Conservation (phyloP, 768 basidiomycete genomes). For the Pleurotus ostreatus region DNA sequence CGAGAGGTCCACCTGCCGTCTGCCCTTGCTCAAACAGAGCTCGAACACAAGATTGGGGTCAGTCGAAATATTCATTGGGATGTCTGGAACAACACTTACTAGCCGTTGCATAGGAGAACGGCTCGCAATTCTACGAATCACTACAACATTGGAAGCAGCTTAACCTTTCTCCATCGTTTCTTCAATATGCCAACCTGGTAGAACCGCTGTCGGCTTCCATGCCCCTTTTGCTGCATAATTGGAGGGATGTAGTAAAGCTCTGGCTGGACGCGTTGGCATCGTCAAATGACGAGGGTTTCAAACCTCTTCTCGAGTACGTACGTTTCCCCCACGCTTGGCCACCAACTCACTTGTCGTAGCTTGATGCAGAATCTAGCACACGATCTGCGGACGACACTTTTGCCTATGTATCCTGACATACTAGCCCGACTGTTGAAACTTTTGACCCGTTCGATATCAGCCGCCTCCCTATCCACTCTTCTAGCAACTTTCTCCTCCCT, state of each 20-base stretch:
- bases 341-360: constrained; percentile 30
- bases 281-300: constrained; percentile 70
- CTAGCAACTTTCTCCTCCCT: constrained; percentile 64
- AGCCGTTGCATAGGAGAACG: constrained; percentile 50
- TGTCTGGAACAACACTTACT: neutral
- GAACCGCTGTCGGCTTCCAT: constrained; percentile 66
- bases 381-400: constrained; percentile 75
- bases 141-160: constrained; percentile 76
- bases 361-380: constrained; percentile 75
- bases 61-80: constrained; percentile 15
- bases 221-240: constrained; percentile 79
- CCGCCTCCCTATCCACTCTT: constrained; percentile 56
- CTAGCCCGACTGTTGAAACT: constrained; percentile 53
- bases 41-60: constrained; percentile 60
- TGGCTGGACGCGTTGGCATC: constrained; percentile 58
- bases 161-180: constrained; percentile 73
- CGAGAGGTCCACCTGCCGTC: constrained; percentile 74
- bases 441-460: constrained; percentile 55
- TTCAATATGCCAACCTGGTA: constrained; percentile 61
- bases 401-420: constrained; percentile 55
- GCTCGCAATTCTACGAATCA: constrained; percentile 74
- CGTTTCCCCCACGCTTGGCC: constrained; percentile 8
- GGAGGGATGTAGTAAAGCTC: constrained; percentile 59
- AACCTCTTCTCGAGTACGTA: constrained; percentile 75
- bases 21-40: constrained; percentile 47